phyloP scores from a whole-genome alignment of 2,329 filamentous ascomycete species.

The Lachnellula cervina region DNA sequence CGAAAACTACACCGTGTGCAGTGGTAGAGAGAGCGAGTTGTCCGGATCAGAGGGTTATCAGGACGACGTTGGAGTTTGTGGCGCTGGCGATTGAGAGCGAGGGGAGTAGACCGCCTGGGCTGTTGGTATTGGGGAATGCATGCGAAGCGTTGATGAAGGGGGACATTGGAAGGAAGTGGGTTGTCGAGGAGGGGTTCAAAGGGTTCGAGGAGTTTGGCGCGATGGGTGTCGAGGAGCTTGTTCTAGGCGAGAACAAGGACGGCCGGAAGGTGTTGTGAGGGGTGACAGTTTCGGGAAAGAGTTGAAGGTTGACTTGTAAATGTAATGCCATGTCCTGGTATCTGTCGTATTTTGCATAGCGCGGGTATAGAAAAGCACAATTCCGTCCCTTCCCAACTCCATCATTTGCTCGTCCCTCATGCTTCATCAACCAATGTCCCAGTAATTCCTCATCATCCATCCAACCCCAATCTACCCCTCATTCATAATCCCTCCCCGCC shows the following conservation, averaged over 20 bases:
- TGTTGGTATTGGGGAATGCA: slow-evolving; percentile 78
- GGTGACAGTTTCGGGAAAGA: slow-evolving; percentile 18
- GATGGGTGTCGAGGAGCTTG: slow-evolving; percentile 15
- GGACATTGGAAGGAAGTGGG: slow-evolving; percentile 62
- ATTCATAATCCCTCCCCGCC: not conserved
- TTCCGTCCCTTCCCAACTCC: not conserved
- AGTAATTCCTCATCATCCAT: not conserved
- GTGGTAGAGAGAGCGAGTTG: slow-evolving; percentile 93
- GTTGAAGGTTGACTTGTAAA: slow-evolving; percentile 10
- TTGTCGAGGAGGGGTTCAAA: slow-evolving; percentile 80
- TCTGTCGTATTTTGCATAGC: too few species aligned
- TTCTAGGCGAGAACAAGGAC: slow-evolving; percentile 4
- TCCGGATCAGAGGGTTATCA: slow-evolving; percentile 86
- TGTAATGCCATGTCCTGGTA: too few species aligned
- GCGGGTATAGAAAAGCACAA: too few species aligned
- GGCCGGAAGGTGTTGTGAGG: slow-evolving; percentile 9
- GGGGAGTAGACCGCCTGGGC: slow-evolving; percentile 80
- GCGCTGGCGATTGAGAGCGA: slow-evolving; percentile 80
- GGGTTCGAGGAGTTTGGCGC: slow-evolving; percentile 52
- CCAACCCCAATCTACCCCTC: not conserved
- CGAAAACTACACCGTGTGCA: slow-evolving; percentile 75
- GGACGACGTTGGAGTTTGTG: slow-evolving; percentile 77
- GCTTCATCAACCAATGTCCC: not conserved
- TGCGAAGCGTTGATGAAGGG: slow-evolving; percentile 70
- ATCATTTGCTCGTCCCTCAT: not conserved